Conservation (phyloP, 2,329 filamentous ascomycete genomes). For the Metarhizium robertsii region DNA sequence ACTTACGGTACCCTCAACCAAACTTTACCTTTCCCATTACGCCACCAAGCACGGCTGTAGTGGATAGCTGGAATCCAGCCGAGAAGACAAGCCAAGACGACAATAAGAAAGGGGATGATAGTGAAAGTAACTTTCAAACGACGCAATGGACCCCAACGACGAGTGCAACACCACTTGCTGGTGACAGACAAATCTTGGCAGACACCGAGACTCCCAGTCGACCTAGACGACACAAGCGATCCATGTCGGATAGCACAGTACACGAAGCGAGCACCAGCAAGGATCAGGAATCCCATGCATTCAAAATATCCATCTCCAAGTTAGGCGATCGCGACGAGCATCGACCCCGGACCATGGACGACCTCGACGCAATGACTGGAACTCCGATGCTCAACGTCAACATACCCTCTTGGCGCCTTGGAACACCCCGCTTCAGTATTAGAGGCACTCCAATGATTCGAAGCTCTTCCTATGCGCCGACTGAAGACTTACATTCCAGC, state of each 20-base stretch:
- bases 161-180: conserved; percentile 26
- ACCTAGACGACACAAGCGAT: conserved; percentile 42
- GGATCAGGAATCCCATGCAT: conserved; percentile 54
- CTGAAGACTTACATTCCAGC: conserved; percentile 60
- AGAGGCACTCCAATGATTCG: conserved; percentile 69
- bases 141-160: conserved; percentile 32
- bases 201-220: conserved; percentile 13
- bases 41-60: conserved; percentile 39
- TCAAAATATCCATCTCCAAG: conserved; percentile 74
- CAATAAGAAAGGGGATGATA: conserved; percentile 5
- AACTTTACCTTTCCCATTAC: conserved; percentile 52
- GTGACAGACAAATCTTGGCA: conserved; percentile 23
- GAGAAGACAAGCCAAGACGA: conserved; percentile 17
- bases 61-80: conserved; percentile 41
- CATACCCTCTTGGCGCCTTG: conserved; percentile 78
- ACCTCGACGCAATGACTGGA: conserved; percentile 29
- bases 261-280: conserved; percentile 49
- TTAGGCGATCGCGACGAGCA: conserved; percentile 41
- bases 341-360: conserved; percentile 55
- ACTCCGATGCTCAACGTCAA: conserved; percentile 58
- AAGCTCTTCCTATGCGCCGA: conserved; percentile 70
- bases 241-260: conserved; percentile 69
- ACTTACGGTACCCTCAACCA: conserved; percentile 53
- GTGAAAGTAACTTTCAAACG: background rate
- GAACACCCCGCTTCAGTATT: conserved; percentile 70